phyloP scores from a whole-genome alignment of 306 rosid species.

The Sphenostylis stenocarpa region DNA sequence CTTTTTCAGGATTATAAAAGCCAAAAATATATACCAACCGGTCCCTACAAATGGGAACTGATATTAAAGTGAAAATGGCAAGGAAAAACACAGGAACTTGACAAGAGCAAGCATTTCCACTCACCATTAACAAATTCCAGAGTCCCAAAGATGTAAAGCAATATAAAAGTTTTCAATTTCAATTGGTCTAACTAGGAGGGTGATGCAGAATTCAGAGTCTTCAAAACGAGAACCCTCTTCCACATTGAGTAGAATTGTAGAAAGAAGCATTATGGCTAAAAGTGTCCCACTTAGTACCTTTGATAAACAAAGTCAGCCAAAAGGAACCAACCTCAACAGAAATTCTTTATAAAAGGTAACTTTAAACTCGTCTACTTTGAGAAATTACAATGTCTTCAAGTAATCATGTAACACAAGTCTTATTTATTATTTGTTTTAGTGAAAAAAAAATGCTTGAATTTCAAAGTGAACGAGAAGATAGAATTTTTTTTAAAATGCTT shows the following conservation, averaged over 20 bases:
- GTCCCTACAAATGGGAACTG: slow-evolving; percentile 42
- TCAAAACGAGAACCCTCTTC: slow-evolving; percentile 21
- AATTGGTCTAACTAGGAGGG: not conserved
- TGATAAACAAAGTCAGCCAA: slow-evolving; percentile 10
- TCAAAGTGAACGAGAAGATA: no score
- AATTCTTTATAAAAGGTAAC: slow-evolving; percentile 37
- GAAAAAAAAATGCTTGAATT: not conserved
- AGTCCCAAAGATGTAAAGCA: not conserved
- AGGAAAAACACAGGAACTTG: slow-evolving; percentile 15
- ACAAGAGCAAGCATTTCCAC: slow-evolving; percentile 12
- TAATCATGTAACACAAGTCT: slow-evolving; percentile 6
- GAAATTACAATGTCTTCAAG: slow-evolving; percentile 2
- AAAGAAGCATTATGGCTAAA: slow-evolving; percentile 23
- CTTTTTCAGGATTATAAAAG: slow-evolving; percentile 48
- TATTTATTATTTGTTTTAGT: not conserved
- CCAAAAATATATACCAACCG: slow-evolving; percentile 20
- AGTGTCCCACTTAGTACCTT: slow-evolving; percentile 28
- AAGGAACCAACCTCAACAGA: slow-evolving; percentile 29
- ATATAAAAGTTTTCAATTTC: not conserved
- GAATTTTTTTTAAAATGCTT: no score
- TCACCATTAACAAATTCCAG: slow-evolving; percentile 6
- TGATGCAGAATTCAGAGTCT: not conserved
- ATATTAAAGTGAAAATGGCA: slow-evolving; percentile 28
- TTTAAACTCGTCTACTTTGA: slow-evolving; percentile 23
- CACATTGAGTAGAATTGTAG: slow-evolving; percentile 2